A percentile compares a stretch with the other conserved stretches of the same genome.
Evolutionary conservation across 2,329 filamentous ascomycete species (phyloP).

Genomic region (Fragosphaeria purpurea): DNA sequence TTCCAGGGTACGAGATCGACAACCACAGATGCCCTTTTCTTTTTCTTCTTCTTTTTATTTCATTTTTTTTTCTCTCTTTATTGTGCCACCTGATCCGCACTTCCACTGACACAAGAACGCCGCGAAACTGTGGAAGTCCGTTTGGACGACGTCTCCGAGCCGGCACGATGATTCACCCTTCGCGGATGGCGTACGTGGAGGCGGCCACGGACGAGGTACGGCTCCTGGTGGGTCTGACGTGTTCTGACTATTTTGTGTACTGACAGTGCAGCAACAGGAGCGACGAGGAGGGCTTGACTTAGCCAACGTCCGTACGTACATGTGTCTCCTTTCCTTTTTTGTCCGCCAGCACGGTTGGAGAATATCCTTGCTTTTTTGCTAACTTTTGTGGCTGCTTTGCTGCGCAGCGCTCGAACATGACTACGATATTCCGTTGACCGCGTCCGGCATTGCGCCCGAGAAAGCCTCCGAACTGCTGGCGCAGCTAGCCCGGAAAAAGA

Average conservation of each 20-base stretch:
- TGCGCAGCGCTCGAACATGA: constrained; percentile 55
- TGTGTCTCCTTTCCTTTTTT: too few relatives aligned
- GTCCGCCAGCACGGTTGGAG: too few relatives aligned
- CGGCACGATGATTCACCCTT: constrained; percentile 64
- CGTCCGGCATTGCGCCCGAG: constrained; percentile 61
- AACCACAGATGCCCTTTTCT: too few relatives aligned
- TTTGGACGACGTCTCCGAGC: too few relatives aligned
- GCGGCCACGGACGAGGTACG: constrained; percentile 62
- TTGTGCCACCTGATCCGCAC: too few relatives aligned
- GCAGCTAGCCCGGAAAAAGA: constrained; percentile 84
- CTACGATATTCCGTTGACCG: constrained; percentile 63
- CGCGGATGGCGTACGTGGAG: constrained; percentile 89
- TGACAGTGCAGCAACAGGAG: neutral
- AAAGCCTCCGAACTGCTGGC: constrained; percentile 76
- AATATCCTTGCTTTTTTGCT: too few relatives aligned
- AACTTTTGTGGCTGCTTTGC: too few relatives aligned
- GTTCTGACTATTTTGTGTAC: neutral
- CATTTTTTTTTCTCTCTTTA: too few relatives aligned
- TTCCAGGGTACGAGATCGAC: too few relatives aligned
- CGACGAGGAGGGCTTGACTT: constrained; percentile 22
- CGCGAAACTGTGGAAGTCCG: too few relatives aligned
- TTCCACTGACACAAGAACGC: too few relatives aligned
- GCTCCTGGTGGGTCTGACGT: constrained; percentile 3
- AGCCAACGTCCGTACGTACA: constrained; percentile 35
- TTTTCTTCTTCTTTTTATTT: too few relatives aligned